Conservation (phyloP, 1,284 basidiomycete species). For the Psilocybe mexicana region DNA sequence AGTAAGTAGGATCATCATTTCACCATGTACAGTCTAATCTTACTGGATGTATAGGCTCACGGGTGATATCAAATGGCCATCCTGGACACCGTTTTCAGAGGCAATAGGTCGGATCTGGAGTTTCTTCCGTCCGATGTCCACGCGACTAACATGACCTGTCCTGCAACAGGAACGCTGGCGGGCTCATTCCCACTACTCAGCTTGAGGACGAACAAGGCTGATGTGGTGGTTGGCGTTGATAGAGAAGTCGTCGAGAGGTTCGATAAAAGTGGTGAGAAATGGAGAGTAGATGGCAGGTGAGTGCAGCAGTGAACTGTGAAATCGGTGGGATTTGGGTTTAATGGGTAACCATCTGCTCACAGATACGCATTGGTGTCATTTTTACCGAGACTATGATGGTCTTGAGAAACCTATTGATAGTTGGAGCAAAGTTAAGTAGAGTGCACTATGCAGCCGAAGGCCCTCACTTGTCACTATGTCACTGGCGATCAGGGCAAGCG, state of each 20-base stretch:
- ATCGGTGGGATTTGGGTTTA: neutral
- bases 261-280: slow-evolving; percentile 69
- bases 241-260: slow-evolving; percentile 65
- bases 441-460: too few relatives aligned
- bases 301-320: slow-evolving; percentile 24
- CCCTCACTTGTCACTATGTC: too few relatives aligned
- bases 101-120: slow-evolving; percentile 63
- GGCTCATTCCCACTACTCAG: slow-evolving; percentile 83
- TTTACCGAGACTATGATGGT: neutral
- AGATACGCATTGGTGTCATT: slow-evolving; percentile 19
- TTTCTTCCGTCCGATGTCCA: neutral
- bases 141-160: neutral
- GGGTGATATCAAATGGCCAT: slow-evolving; percentile 88
- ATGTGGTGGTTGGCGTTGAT: slow-evolving; percentile 84
- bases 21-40: too few relatives aligned
- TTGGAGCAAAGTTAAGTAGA: too few relatives aligned
- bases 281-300: slow-evolving; percentile 83
- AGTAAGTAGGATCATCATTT: slow-evolving; percentile 48
- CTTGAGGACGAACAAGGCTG: slow-evolving; percentile 94
- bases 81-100: slow-evolving; percentile 74
- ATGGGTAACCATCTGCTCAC: neutral
- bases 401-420: neutral
- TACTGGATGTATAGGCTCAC: slow-evolving; percentile 71
- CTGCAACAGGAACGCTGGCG: slow-evolving; percentile 65
- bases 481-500: too few relatives aligned